phyloP scores from a whole-genome alignment of 768 basidiomycete genomes.

The Macrocybe gigantea region DNA sequence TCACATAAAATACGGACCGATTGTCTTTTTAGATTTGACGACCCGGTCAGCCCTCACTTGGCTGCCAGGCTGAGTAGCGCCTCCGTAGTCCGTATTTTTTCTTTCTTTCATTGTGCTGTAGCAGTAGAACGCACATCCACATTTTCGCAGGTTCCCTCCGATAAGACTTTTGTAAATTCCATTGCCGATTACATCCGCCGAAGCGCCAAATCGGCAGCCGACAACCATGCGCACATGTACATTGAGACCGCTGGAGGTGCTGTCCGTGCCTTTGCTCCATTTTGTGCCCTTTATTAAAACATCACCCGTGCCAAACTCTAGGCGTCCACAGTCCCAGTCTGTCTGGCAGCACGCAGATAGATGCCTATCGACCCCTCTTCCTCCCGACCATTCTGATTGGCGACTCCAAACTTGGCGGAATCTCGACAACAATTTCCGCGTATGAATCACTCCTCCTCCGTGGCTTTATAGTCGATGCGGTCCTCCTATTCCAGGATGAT shows the following conservation, averaged over 20 bases:
- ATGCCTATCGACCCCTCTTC: conserved; percentile 80
- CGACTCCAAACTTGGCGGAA: conserved; percentile 87
- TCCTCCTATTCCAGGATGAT: conserved; percentile 78
- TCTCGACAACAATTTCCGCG: conserved; percentile 84
- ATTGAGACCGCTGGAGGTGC: conserved; percentile 96
- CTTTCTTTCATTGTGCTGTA: background rate
- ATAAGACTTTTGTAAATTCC: conserved; percentile 59
- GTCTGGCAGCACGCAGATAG: conserved; percentile 77
- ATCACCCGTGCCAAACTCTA: conserved; percentile 20
- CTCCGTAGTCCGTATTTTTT: conserved; percentile 22
- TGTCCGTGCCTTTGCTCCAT: background rate
- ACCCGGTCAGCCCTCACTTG: conserved; percentile 92
- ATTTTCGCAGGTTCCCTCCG: conserved; percentile 44
- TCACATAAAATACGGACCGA: conserved; percentile 43
- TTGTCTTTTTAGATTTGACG: conserved; percentile 79
- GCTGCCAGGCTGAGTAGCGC: conserved; percentile 53
- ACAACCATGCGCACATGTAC: conserved; percentile 54
- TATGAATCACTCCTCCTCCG: conserved; percentile 90
- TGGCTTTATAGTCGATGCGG: conserved; percentile 82
- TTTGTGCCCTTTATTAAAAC: background rate
- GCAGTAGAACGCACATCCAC: background rate
- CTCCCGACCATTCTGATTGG: conserved; percentile 86
- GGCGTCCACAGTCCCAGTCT: conserved; percentile 90
- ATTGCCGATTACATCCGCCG: conserved; percentile 57
- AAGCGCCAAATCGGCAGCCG: conserved; percentile 31